Base-by-base conservation (phyloP, 202 grass and related monocot species). In the Bolboschoenoplectus hybrid region DNA sequence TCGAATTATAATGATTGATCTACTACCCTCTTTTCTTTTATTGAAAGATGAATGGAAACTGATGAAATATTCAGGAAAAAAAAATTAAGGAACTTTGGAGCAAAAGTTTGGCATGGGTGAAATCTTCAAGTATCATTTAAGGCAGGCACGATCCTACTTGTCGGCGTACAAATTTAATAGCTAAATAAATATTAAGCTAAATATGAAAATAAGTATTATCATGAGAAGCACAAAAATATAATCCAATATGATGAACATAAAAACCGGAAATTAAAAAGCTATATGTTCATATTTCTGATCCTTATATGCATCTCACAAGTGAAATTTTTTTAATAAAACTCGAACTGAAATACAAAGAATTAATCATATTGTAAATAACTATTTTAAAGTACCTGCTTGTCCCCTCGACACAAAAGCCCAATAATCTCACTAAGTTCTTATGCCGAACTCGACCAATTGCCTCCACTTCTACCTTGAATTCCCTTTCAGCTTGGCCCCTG, bases 391-490 rank as follows among this genome's bases (percentile, higher is more conserved):
- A 98, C 95, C 95, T 98, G 44, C 93, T 91, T 74, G 84, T 90
- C 51, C 95, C 93, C 88, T 98, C 89, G 6, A 90, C 93, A 83
- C 95, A 93, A 41, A 92, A 98, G 50, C 95, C 95, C 32, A 98
- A 83, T 55, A 98, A 85, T 73, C 93, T 89, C 9, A 89, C 95
- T 13, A 97, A 85, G 52, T 95, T 91, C 88, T 98, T 98, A 70
- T 98, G 95, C 6, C 91, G 93, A 78, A 98, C 95, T 12, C 95
- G 93, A 32, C 95, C 95, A 53, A 98, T 98, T 19, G 95, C 93
- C 94, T 98, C 95, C 0, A 98, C 95, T 87, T 98, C 95, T 8
- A 98, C 95, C 88, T 98, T 91, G 86, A 98, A 98, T 88, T 98
- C 95, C 80, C 79, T 95, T 85, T 98, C 95, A 70, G 95, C 95